phyloP scores from a whole-genome alignment of 2,329 filamentous ascomycete genomes.

The Penicillium palitans region DNA sequence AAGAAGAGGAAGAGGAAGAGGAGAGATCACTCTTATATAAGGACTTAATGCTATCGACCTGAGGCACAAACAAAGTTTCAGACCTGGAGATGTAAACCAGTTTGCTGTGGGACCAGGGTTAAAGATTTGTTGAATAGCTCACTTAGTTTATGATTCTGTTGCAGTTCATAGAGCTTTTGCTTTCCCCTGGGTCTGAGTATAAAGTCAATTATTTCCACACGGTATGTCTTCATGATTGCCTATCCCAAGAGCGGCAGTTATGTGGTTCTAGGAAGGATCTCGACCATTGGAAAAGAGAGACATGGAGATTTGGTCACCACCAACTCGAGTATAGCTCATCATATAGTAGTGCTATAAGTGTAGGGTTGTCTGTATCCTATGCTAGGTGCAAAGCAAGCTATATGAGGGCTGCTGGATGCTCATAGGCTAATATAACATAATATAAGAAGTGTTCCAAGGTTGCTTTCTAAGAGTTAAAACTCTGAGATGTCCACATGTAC shows the following conservation, averaged over 20 bases:
- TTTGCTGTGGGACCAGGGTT: background rate
- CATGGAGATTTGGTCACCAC: no score
- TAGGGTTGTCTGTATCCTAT: background rate
- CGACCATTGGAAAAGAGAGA: background rate
- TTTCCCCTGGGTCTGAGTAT: no score
- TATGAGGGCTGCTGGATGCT: background rate
- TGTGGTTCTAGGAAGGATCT: background rate
- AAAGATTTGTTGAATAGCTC: background rate
- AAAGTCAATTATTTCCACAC: no score
- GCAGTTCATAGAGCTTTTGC: background rate
- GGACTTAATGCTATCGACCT: background rate
- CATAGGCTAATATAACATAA: background rate
- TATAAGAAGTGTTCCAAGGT: no score
- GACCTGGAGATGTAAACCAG: no score
- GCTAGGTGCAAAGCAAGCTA: background rate
- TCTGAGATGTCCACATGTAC: background rate
- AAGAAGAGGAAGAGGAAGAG: background rate
- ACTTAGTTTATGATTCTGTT: background rate
- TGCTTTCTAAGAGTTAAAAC: no score
- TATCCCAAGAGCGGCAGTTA: background rate
- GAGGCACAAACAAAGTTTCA: background rate
- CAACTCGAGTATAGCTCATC: background rate
- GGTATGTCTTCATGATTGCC: background rate
- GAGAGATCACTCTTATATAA: background rate
- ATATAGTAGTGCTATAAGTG: background rate